phyloP scores from a whole-genome alignment of 768 basidiomycete genomes.

The Vararia minispora region DNA sequence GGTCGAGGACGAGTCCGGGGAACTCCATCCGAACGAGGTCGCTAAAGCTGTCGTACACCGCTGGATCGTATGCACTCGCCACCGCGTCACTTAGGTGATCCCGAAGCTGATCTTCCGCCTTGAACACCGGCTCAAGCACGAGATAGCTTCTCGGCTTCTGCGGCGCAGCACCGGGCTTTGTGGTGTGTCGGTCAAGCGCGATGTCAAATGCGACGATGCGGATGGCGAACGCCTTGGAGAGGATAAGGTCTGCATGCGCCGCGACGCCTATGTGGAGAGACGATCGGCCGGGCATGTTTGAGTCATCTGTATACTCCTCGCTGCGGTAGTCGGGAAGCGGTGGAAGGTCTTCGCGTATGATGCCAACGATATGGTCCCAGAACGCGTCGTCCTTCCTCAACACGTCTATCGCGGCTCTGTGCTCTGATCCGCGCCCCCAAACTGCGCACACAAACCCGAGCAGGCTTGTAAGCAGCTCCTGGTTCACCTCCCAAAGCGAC shows the following conservation, averaged over 20 bases:
- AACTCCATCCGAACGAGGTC: conserved; percentile 39
- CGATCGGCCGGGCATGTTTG: no score
- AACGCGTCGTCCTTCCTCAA: conserved; percentile 48
- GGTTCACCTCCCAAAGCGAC: conserved; percentile 66
- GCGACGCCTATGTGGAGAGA: conserved; percentile 51
- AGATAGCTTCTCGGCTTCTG: conserved; percentile 50
- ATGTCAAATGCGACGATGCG: conserved; percentile 70
- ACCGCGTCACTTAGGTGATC: conserved; percentile 63
- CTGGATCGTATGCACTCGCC: conserved; percentile 60
- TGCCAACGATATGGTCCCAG: conserved; percentile 57
- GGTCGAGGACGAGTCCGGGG: conserved; percentile 50
- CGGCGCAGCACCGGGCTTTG: conserved; percentile 17
- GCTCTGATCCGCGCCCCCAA: conserved; percentile 74
- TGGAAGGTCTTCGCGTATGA: conserved; percentile 61
- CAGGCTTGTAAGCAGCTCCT: conserved; percentile 62
- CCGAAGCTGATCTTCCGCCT: conserved; percentile 48
- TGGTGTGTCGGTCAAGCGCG: conserved; percentile 37
- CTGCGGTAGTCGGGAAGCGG: conserved; percentile 61
- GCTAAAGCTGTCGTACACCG: conserved; percentile 52
- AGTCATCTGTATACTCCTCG: conserved; percentile 31
- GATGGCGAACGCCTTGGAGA: conserved; percentile 64
- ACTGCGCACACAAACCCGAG: conserved; percentile 67
- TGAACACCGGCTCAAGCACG: conserved; percentile 45
- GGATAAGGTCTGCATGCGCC: conserved; percentile 53
- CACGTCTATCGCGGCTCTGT: conserved; percentile 44